Base-by-base conservation (phyloP, 179 eudicot genomes). In the Spergularia azorica region DNA sequence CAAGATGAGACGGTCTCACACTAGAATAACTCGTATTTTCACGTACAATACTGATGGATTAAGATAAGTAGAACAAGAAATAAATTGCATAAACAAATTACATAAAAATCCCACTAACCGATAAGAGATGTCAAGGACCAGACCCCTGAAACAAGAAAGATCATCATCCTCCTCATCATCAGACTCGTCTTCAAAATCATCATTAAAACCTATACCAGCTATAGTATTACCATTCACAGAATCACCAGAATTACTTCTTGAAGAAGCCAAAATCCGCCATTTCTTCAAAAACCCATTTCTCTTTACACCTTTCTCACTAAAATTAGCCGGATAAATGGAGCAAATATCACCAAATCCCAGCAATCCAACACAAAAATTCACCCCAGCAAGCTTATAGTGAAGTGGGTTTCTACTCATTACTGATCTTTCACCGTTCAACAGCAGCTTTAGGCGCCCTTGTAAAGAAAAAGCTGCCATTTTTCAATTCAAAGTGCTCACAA, bases 91-190 rank as follows among this genome's bases (percentile, higher is more conserved):
- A 70, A 13, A 20, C 38, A 54, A 83, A 73, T 12, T 15, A 71
- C 7, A 60, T n/a, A n/a, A 50, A 54, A 21, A 54, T 1, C 17
- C 6, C n/a, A 71, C 83, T 39, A 11, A 92, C 98, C 98, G 83
- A 82, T 92, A 95, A 57, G 98, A 83, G 52, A 95, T 86, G 67
- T 95, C 98, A 84, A 95, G 83, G n/a, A 95, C 97, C 76, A 95
- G 78, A 57, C 97, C 98, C 82, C 98, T 85, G 78, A 92, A 95
- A 82, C 86, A 86, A 84, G 98, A 82, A 70, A 95, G 87, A 76
- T 91, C 96, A 73, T 86, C 93, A 32, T 83, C 83, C 14, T 71
- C 63, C 8, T 36, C 74, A 2, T 71, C 74, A 9, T 71, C 81
- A 3, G 74, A 82, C 38, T 83, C 89, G 32, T 74, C 85, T 6